Conservation (phyloP, 1,284 basidiomycete genomes). For the Irpex rosettiformis region DNA sequence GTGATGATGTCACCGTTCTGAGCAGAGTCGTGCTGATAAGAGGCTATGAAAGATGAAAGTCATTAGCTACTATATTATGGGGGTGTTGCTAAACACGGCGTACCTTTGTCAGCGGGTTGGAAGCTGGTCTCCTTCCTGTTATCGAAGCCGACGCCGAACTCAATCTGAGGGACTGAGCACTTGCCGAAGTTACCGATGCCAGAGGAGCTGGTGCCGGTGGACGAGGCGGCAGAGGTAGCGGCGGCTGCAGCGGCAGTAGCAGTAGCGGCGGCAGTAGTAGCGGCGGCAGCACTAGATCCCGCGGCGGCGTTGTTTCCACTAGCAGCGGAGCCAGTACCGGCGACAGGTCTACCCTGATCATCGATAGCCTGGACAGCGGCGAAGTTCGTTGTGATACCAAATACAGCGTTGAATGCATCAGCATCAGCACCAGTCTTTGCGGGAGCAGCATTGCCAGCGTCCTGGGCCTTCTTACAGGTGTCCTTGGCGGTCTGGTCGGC, state of each 20-base stretch:
- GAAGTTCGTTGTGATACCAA: slow-evolving; percentile 30
- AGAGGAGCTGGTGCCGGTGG: slow-evolving; percentile 16
- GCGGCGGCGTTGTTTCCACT: slow-evolving; percentile 21
- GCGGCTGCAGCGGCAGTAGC: neutral
- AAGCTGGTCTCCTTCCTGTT: slow-evolving; percentile 54
- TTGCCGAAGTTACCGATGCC: slow-evolving; percentile 46
- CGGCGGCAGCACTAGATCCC: slow-evolving; percentile 16
- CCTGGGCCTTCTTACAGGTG: slow-evolving; percentile 41
- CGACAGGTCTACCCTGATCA: slow-evolving; percentile 22
- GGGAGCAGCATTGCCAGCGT: slow-evolving; percentile 38
- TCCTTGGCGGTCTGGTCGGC: slow-evolving; percentile 49
- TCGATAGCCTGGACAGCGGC: slow-evolving; percentile 23
- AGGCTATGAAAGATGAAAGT: slow-evolving; percentile 25
- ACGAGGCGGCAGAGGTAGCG: slow-evolving; percentile 6
- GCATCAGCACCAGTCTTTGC: slow-evolving; percentile 50
- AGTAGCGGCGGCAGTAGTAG: slow-evolving; percentile 12
- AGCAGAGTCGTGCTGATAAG: slow-evolving; percentile 49
- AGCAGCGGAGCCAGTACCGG: slow-evolving; percentile 22
- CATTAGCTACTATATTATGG: neutral
- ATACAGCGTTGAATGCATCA: slow-evolving; percentile 39
- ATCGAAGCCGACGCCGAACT: slow-evolving; percentile 58
- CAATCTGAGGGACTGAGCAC: slow-evolving; percentile 54
- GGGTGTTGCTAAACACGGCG: slow-evolving; percentile 8
- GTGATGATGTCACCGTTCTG: slow-evolving; percentile 54
- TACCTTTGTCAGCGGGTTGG: slow-evolving; percentile 41